Evolutionary conservation across 176 grass and related monocot genomes (phyloP), one percentile per base, ranked within the genome.

Genomic region (Oryza coarctata): DNA sequence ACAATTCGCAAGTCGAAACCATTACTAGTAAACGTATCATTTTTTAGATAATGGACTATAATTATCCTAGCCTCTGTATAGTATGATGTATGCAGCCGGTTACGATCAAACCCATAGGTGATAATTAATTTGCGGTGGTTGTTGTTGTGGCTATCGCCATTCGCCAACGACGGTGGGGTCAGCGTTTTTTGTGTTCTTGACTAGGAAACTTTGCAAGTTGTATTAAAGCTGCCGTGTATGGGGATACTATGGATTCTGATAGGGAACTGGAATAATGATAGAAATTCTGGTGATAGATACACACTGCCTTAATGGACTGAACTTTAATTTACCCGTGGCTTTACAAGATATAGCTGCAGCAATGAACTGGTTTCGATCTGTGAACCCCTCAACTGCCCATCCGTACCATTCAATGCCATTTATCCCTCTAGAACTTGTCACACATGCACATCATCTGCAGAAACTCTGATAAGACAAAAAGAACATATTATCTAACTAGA

Each of bases 201-300:
- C 55, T 26, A 32, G 80, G 15, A 33, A 33, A 44, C 32, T 82
- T 12, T 63, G 52, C n/a, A 27, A 64, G 12, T 7, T 25, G 0
- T 33, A 62, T 39, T 57, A 22, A 33, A 17, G 39, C 63, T 82
- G 73, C 41, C 22, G 33, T 82, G n/a, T 38, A 26, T 25, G 23
- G 31, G 20, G 34, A 55, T 17, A n/a, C n/a, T n/a, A 63, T 3
- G 14, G 68, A 69, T 76, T 15, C 65, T 26, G 36, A 82, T 25
- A 70, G 64, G n/a, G 31, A 82, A 77, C 63, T 32, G 28, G 71
- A 52, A 73, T 11, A 8, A 12, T 55, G 17, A 55, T 27, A 80
- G 12, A 64, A 14, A 29, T 38, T 25, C 68, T 72, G 18, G 50
- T 82, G 79, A 71, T 38, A 33, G 73, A 69, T 70, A 55, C 36